Base-by-base conservation (phyloP, 768 basidiomycete species). In the Russula emetica region DNA sequence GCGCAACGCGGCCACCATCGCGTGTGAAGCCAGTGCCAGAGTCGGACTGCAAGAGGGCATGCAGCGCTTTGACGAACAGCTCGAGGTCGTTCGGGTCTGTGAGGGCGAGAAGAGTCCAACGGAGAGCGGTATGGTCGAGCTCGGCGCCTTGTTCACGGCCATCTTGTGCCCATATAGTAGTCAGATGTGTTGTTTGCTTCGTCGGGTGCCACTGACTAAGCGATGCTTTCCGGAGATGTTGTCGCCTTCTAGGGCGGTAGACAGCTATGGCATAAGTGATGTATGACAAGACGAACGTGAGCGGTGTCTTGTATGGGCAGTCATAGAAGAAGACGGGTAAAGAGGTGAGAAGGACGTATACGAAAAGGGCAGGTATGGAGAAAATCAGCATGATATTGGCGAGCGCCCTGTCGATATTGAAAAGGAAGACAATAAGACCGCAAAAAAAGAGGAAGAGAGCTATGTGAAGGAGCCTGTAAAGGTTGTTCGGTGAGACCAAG, bases 241-340 rank as follows among this genome's bases (percentile, higher is more conserved):
- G 45, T 22, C 22, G 49, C 11, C 22, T 9, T 45, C 51, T 55
- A 30, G 36, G 58, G 30, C 53, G 44, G 36, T 32, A 14, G 34
- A 11, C 16, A 20, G 57, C 40, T 30, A 54, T 32, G 13, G 4
- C 4, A 30, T 60, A 60, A 7, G 58, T 44, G 53, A 60, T 40
- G 38, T 55, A 64, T 10, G 58, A 64, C 18, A 65, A 34, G 24
- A 65, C 9, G 32, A 55, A 51, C 3, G 64, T 56, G 40, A 65
- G 64, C 14, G 64, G 64, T 1, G 64, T 65, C 32, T 60, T 60
- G 49, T 45, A 61, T 22, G 64, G 64, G 26, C 58, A 65, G 32
- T 65, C 55, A 45, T 61, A 56, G 34, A 44, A 65, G 55, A 65
- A 36, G 30, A 61, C 54, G 10, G 64, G 64, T 14, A 65, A 24